Conservation (phyloP, 164 flowering plant genomes). For the Akebia trifoliata region DNA sequence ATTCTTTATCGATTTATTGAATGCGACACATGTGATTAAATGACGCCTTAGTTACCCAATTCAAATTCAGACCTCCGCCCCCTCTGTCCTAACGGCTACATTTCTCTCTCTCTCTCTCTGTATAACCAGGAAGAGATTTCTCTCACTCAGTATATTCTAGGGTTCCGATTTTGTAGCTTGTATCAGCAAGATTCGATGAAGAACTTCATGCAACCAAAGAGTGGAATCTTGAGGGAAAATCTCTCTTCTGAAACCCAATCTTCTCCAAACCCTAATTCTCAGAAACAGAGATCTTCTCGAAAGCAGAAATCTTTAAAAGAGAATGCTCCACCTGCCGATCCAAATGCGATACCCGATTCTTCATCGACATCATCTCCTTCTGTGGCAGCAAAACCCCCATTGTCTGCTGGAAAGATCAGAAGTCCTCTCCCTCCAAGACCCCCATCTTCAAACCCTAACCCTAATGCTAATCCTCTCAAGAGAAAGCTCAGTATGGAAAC, state of each 20-base stretch:
- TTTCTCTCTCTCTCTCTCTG: conserved; percentile 8
- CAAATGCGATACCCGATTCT: conserved; percentile 24
- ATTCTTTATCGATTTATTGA: neutral
- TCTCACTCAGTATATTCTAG: conserved; percentile 7
- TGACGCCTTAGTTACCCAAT: neutral
- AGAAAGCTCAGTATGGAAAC: conserved; percentile 59
- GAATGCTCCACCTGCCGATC: conserved; percentile 54
- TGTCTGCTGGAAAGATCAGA: conserved; percentile 38
- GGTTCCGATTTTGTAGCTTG: conserved; percentile 8
- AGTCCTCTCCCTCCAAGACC: conserved; percentile 87
- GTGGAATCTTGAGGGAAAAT: conserved; percentile 40
- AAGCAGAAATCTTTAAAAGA: conserved; percentile 44
- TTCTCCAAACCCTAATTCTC: conserved; percentile 33
- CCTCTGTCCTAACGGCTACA: conserved; percentile 16
- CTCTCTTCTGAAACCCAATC: conserved; percentile 18
- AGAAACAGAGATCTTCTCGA: conserved; percentile 35
- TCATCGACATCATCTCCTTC: conserved; percentile 17
- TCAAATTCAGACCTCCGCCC: conserved; percentile 6
- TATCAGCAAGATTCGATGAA: conserved; percentile 31
- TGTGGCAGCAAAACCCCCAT: conserved; percentile 20
- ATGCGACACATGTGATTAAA: conserved; percentile 4
- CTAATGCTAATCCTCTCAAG: conserved; percentile 57
- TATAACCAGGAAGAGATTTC: no score
- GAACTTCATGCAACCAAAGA: conserved; percentile 54
- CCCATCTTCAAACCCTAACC: conserved; percentile 45